Evolutionary conservation across 2,329 filamentous ascomycete genomes (phyloP), one percentile per base, ranked within the genome.

Genomic region (Albophoma yamanashiensis): DNA sequence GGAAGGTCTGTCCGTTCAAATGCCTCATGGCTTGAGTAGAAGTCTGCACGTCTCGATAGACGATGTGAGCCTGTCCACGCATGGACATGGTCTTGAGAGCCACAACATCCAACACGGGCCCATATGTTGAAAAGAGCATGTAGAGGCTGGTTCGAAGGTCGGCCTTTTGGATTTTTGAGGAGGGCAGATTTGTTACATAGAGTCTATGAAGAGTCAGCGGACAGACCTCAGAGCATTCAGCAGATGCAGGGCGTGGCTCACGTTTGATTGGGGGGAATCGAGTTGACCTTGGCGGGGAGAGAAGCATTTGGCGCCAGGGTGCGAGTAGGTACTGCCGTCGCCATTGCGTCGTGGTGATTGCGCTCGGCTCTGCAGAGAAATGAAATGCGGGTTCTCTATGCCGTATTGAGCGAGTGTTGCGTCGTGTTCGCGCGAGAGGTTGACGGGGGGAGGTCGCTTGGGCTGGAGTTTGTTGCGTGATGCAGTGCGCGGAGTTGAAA

Each of bases 11-110:
- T 2, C 90, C 91, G 67, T 97, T 89, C 56, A 97, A 78, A 14
- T 90, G 86, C 65, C 93, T 82, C 91, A 99, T 91, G 1, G 94
- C 94, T 71, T 96, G 91, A 31, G 92, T 96, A 58, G 92, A 91
- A n/a, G 91, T 86, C 66, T 96, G 89, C 40, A 93, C 80, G 72
- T 99, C 93, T 61, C 90, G 85, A 73, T 92, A 97, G 17, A 94
- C 89, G 62, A 99, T 79, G 70, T 97, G 94, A 63, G 94, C 94
- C 75, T 99, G 94, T 3, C 94, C 94, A 57, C 94, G 88, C 92
- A 97, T 97, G 76, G 91, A 91, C 73, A 82, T 81, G 1, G 91
- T 96, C 77, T 92, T 95, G 67, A 97, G 80, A 38, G 91, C 90
- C 56, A 97, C 89, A 25, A 99, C 85, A 71, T 99, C 94, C 61